These are phyloP conservation scores for Fusarium sp. DNA, from an alignment of 2,329 filamentous ascomycete genomes.

Conservation along the genomic window DNA sequence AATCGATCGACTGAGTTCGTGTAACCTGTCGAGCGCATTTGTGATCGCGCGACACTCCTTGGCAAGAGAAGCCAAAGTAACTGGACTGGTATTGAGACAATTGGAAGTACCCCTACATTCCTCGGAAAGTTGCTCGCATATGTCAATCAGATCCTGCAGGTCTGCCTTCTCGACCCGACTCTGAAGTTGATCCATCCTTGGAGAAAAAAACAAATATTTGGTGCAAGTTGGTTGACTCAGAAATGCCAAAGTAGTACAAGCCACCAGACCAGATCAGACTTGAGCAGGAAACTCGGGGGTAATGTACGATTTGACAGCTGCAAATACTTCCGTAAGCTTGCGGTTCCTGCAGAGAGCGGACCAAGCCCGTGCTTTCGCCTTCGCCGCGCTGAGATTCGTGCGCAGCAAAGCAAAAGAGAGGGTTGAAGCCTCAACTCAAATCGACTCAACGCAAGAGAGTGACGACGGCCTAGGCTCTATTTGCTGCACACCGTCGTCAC, in stretches of 20 bases:
- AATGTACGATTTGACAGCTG: conserved; percentile 37
- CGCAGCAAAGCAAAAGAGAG: conserved; percentile 5
- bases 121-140: conserved; percentile 43
- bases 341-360: conserved; percentile 24
- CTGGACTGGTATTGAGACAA: conserved; percentile 46
- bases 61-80: conserved; percentile 40
- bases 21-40: conserved; percentile 43
- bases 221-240: conserved; percentile 15
- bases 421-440: conserved; percentile 27
- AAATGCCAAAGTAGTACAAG: conserved; percentile 22
- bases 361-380: conserved; percentile 38
- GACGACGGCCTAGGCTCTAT: conserved; percentile 24
- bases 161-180: conserved; percentile 41
- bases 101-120: conserved; percentile 44
- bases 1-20: conserved; percentile 40
- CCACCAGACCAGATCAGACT: background rate
- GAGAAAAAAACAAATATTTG: conserved; percentile 12
- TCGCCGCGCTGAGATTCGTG: conserved; percentile 29
- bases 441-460: conserved; percentile 19
- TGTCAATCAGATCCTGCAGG: conserved; percentile 43
- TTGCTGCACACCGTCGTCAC: conserved; percentile 37
- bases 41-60: conserved; percentile 45
- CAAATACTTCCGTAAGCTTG: conserved; percentile 21
- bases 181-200: conserved; percentile 42
- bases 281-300: conserved; percentile 26